A percentile compares a stretch with the other conserved stretches of the same genome.
Conservation (phyloP, 2,329 filamentous ascomycete species). For the Aspergillus uvarum region DNA sequence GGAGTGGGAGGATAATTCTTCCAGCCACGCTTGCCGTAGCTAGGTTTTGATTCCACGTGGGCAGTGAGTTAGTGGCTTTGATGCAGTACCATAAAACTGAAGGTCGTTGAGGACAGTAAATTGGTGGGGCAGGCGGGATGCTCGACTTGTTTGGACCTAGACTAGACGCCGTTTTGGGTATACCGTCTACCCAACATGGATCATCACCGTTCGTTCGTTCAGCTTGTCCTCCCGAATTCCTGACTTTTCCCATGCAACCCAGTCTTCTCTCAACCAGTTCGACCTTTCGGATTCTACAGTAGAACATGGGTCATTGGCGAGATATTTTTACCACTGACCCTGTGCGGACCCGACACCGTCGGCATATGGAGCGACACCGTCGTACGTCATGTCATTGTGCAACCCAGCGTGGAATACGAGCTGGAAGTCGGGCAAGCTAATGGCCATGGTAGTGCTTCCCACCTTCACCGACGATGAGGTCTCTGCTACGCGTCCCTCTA, state of each 20-base stretch:
- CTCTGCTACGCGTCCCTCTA: slow-evolving; percentile 67
- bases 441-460: slow-evolving; percentile 42
- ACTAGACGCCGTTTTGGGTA: background rate
- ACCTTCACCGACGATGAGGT: slow-evolving; percentile 38
- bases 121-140: slow-evolving; percentile 4
- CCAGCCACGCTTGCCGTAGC: background rate
- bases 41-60: background rate
- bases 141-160: background rate
- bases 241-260: background rate
- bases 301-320: slow-evolving; percentile 41
- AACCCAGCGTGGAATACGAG: background rate
- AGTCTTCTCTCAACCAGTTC: background rate
- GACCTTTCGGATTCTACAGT: background rate
- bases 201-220: background rate
- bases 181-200: background rate
- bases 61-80: background rate
- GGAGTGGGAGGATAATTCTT: background rate
- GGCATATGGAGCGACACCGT: slow-evolving; percentile 41
- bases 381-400: slow-evolving; percentile 36
- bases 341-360: slow-evolving; percentile 30
- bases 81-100: too few species aligned
- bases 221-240: background rate
- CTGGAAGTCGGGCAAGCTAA: slow-evolving; percentile 12
- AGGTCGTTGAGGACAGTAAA: background rate
- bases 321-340: slow-evolving; percentile 32